phyloP scores from a whole-genome alignment of 257 asterid genomes.

The Cruciata laevipes region DNA sequence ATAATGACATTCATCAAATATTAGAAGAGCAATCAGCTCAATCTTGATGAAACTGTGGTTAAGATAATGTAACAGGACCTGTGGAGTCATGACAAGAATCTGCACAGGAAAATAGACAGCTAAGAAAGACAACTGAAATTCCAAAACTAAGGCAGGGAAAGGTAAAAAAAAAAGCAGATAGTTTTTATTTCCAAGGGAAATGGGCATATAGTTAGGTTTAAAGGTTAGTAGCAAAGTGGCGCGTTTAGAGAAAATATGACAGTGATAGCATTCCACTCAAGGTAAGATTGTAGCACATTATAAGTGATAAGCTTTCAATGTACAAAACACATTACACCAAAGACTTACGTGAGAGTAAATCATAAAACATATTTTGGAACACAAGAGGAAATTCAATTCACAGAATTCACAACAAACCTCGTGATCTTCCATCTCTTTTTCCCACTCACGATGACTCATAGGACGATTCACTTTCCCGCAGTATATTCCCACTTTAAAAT shows the following conservation, averaged over 20 bases:
- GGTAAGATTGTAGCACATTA: background rate
- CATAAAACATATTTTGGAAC: background rate
- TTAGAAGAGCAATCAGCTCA: constrained; percentile 75
- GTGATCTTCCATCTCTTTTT: constrained; percentile 62
- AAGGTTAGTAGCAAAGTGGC: background rate
- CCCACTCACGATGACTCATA: constrained; percentile 57
- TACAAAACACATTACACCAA: background rate
- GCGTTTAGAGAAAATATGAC: background rate
- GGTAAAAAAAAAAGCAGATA: too few relatives aligned
- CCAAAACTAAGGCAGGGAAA: background rate
- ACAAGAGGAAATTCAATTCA: background rate
- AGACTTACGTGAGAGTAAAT: background rate
- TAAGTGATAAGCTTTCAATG: background rate
- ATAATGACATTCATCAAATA: constrained; percentile 96
- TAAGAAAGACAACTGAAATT: background rate
- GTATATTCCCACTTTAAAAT: constrained; percentile 63
- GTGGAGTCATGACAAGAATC: constrained; percentile 97
- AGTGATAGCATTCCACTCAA: background rate
- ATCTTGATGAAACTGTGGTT: constrained; percentile 78
- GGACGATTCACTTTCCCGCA: constrained; percentile 53
- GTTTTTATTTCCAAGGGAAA: too few relatives aligned
- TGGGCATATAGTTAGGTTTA: background rate
- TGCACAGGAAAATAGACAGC: constrained; percentile 25
- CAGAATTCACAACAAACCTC: constrained; percentile 58
- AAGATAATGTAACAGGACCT: constrained; percentile 61